Percentiles rank a stretch among this genome's conserved stretches.
Evolutionary conservation across 2,329 filamentous ascomycete genomes (phyloP).

Genomic region (Chalaropsis thielavioides): DNA sequence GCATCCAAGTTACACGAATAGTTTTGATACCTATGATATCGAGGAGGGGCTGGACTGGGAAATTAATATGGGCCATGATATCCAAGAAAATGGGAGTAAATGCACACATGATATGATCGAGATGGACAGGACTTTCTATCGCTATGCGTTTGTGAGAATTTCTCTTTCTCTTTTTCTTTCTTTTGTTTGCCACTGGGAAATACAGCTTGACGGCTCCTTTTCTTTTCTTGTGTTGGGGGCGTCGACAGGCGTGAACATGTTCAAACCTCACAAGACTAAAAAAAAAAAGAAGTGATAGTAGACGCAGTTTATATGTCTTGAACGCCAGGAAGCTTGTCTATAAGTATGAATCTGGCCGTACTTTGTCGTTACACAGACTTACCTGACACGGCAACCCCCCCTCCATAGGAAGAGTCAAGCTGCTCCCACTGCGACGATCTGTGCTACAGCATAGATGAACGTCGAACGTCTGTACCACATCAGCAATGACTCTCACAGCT

Average conservation of each 20-base stretch:
- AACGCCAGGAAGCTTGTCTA: not conserved
- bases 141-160: not conserved
- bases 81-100: constrained; percentile 1
- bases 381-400: constrained; percentile 40
- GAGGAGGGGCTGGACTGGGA: not conserved
- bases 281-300: no score
- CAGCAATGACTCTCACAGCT: constrained; percentile 40
- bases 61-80: constrained; percentile 5
- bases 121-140: not conserved
- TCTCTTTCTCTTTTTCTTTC: not conserved
- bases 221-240: not conserved
- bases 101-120: not conserved
- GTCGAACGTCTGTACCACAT: constrained; percentile 36
- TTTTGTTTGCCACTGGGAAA: not conserved
- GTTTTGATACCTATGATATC: constrained; percentile 1
- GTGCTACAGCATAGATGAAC: constrained; percentile 27
- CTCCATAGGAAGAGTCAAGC: constrained; percentile 49
- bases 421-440: constrained; percentile 34
- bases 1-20: not conserved
- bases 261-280: no score
- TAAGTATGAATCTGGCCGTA: not conserved
- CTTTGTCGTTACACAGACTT: constrained; percentile 16
- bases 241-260: no score
- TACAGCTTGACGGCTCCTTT: not conserved
- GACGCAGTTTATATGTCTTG: no score